Evolutionary conservation across 2,329 filamentous ascomycete species (phyloP).

Genomic region (Claviceps citrina): DNA sequence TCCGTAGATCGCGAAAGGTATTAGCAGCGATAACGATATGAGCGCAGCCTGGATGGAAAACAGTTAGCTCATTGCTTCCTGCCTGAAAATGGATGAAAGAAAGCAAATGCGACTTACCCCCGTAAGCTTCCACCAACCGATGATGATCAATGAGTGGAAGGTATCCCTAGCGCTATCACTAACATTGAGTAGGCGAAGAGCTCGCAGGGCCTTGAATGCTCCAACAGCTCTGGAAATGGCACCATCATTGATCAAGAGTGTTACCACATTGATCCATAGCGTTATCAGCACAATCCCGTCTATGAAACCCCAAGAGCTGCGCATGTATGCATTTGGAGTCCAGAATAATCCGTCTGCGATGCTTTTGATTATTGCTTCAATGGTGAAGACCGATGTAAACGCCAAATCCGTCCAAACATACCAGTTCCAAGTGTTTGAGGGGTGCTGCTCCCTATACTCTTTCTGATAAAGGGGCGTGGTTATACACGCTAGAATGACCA

Average conservation of each 20-base stretch:
- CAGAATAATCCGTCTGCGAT: slow-evolving; percentile 91
- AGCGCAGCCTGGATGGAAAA: slow-evolving; percentile 50
- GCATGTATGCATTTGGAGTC: slow-evolving; percentile 93
- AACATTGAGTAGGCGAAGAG: slow-evolving; percentile 80
- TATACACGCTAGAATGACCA: slow-evolving; percentile 92
- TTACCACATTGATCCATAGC: slow-evolving; percentile 86
- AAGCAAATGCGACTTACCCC: slow-evolving; percentile 38
- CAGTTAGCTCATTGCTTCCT: slow-evolving; percentile 2
- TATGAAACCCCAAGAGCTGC: slow-evolving; percentile 93
- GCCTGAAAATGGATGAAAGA: not conserved
- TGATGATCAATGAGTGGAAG: slow-evolving; percentile 89
- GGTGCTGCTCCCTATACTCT: slow-evolving; percentile 54
- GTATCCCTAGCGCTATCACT: slow-evolving; percentile 92
- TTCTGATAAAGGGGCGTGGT: slow-evolving; percentile 91
- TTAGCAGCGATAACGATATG: slow-evolving; percentile 82
- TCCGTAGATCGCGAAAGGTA: slow-evolving; percentile 93
- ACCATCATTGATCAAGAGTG: slow-evolving; percentile 66
- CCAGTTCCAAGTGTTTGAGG: slow-evolving; percentile 60
- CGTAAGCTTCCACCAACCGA: slow-evolving; percentile 86
- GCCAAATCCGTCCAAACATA: slow-evolving; percentile 88
- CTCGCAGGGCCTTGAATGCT: slow-evolving; percentile 91
- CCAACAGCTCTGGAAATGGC: slow-evolving; percentile 81
- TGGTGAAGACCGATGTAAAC: slow-evolving; percentile 73
- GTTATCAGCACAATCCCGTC: slow-evolving; percentile 84
- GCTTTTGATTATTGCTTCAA: slow-evolving; percentile 81